Evolutionary conservation across 208 protist genomes (phyloP).

Genomic region (Acanthamoeba lugdunensis): DNA sequence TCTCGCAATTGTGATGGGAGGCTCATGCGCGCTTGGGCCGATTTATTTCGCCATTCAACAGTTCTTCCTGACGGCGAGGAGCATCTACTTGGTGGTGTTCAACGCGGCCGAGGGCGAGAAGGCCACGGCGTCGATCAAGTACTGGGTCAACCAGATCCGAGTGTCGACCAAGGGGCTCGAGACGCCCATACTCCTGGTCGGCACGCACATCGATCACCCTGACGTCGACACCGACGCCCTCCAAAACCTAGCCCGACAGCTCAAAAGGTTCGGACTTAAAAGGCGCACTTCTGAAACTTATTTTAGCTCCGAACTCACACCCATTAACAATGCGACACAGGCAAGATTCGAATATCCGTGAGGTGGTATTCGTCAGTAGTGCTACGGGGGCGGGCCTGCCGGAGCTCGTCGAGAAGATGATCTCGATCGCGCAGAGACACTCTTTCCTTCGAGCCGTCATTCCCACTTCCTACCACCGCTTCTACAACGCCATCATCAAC

Average conservation of each 20-base stretch:
- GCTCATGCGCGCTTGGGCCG: not conserved
- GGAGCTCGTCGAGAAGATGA: slow-evolving; percentile 43
- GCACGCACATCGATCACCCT: slow-evolving; percentile 55
- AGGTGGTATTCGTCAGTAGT: slow-evolving; percentile 59
- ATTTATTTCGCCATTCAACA: not conserved
- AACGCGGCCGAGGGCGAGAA: slow-evolving; percentile 59
- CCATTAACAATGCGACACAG: not conserved
- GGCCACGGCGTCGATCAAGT: slow-evolving; percentile 5
- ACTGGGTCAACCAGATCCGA: slow-evolving; percentile 51
- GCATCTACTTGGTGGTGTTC: slow-evolving; percentile 76
- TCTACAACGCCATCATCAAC: slow-evolving; percentile 50
- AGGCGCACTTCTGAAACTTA: not conserved
- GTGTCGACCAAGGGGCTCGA: slow-evolving; percentile 58
- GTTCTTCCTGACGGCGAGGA: slow-evolving; percentile 66
- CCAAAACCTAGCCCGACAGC: slow-evolving; percentile 10
- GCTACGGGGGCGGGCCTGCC: slow-evolving; percentile 42
- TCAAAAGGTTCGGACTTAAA: not conserved
- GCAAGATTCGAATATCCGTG: slow-evolving; percentile 36
- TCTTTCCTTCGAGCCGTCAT: slow-evolving; percentile 42
- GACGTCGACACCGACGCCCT: slow-evolving; percentile 15
- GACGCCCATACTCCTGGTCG: slow-evolving; percentile 32
- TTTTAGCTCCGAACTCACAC: not conserved
- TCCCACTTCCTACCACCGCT: slow-evolving; percentile 56
- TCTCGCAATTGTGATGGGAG: not conserved
- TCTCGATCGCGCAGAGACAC: slow-evolving; percentile 21